Base-by-base conservation (phyloP, 495 filamentous ascomycete species). In the Podospora australis region DNA sequence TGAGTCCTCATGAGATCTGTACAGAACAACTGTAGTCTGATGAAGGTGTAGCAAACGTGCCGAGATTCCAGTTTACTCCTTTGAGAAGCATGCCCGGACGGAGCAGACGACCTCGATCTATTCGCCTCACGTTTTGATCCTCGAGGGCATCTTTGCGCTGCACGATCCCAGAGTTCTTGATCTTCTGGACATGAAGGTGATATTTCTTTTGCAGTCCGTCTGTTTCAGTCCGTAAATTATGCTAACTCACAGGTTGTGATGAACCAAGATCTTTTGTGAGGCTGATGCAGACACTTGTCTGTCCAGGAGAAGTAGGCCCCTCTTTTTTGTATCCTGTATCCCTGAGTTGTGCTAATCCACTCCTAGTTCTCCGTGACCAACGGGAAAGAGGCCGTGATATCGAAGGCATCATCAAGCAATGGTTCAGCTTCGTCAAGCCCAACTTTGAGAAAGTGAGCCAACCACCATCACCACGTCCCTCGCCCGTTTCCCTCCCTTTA, bases 341-440 rank as follows among this genome's bases (percentile, higher is more conserved):
- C 20, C 39, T 11, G n/a, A n/a, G n/a, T n/a, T n/a, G n/a, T n/a
- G n/a, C n/a, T n/a, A n/a, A n/a, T n/a, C 44, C n/a, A 16, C 1
- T 26, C 6, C 23, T 53, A 95, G 88, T 96, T 52, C 64, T 90
- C 30, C 86, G 90, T 56, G 90, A 96, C 69, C 86, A 95, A 13
- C 77, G 74, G 52, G 85, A 94, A 56, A 76, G 90, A 56, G 88
- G 87, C 6, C 75, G 90, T 45, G 88, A 94, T 50, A 82, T 96
- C 48, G 87, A 95, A 53, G 92, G 92, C 30, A 90, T 90, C 58
- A 90, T 97, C 58, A 97, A 97, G 65, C 92, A 98, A 66, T 98
- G 92, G 92, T 96, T 96, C 62, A 64, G 65, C 28, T 98, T 84
- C 65, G 92, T 98, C 6, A 98, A 98, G 66, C 92, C 92, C 3